Evolutionary conservation across 108 stramenopile species (phyloP), one percentile per base, ranked within the genome.

Genomic region (Poteriospumella lacustris): DNA sequence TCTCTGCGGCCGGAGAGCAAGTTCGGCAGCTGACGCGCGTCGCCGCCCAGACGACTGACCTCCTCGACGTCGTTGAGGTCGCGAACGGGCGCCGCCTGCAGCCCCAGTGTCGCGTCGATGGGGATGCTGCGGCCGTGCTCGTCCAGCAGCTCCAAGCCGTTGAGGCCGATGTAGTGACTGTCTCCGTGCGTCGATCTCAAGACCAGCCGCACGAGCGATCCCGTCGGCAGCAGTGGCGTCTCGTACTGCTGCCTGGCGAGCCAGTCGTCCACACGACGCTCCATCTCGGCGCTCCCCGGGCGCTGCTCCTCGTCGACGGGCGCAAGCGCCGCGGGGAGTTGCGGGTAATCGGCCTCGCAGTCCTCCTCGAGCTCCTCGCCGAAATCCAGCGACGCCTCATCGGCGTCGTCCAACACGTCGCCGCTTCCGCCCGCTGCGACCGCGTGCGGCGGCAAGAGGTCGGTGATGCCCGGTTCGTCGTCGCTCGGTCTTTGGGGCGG

Each of bases 71-170:
- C 80, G 68, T 81, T 81, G 43, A 81, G 26, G 43, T 81, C 80
- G 28, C 75, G 24, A 40, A 15, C 12, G 40, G 40, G 15, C 9
- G 9, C 19, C 15, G 31, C 12, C 15, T 12, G 31, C 40, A 38
- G 9, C 40, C 39, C 9, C 9, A 67, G 31, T 67, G 9, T 12
- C 9, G 19, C 40, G 19, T 9, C 64, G 64, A 9, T 15, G 40
- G 26, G 0, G 5, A 83, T 43, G 19, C 26, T 1, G 1, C 0
- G 29, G 42, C 59, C 58, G 38, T 3, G 28, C n/a, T 52, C 78
- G 68, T 83, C 82, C 36, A 26, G 26, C 2, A 83, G 33, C 76
- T 83, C 76, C 28, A 83, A 0, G 19, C 82, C 82, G 56, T 79
- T 79, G 26, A 83, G 59, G 9, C 82, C 82, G 0, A 83, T 47